Evolutionary conservation across 768 basidiomycete species (phyloP).

Genomic region (Boletus rufocinnamomeus): DNA sequence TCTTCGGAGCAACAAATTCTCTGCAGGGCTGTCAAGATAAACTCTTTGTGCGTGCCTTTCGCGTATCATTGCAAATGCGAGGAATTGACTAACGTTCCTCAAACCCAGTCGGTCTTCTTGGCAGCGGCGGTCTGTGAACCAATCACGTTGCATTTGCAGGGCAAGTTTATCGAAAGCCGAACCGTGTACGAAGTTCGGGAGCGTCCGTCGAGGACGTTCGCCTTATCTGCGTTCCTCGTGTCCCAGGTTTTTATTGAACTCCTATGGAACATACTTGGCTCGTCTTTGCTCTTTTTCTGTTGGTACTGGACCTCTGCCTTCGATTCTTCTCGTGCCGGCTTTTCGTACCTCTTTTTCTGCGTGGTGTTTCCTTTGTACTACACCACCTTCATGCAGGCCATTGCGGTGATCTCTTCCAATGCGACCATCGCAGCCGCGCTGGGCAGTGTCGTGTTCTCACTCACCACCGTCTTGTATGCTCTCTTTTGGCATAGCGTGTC

Average conservation of each 20-base stretch:
- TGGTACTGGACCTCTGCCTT: slow-evolving; percentile 53
- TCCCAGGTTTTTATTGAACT: slow-evolving; percentile 51
- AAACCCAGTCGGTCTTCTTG: slow-evolving; percentile 51
- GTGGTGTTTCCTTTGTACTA: slow-evolving; percentile 47
- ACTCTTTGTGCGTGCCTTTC: slow-evolving; percentile 38
- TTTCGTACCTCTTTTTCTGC: slow-evolving; percentile 40
- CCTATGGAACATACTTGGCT: slow-evolving; percentile 44
- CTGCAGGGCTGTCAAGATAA: slow-evolving; percentile 41
- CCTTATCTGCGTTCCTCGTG: slow-evolving; percentile 59
- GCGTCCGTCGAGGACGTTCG: slow-evolving; percentile 62
- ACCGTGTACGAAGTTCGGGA: slow-evolving; percentile 65
- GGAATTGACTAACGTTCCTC: not conserved
- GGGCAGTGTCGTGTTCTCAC: slow-evolving; percentile 40
- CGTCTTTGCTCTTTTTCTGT: slow-evolving; percentile 45
- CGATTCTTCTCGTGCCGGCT: slow-evolving; percentile 39
- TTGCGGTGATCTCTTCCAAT: slow-evolving; percentile 45
- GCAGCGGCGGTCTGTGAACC: slow-evolving; percentile 44
- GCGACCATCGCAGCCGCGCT: slow-evolving; percentile 42
- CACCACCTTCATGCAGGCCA: slow-evolving; percentile 43
- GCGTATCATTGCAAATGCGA: accelerated
- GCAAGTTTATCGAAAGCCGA: slow-evolving; percentile 56
- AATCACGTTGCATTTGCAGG: slow-evolving; percentile 59
- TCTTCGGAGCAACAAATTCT: slow-evolving; percentile 37
- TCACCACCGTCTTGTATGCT: slow-evolving; percentile 44
- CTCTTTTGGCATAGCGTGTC: not conserved